These are phyloP conservation scores for Candida odintsovae DNA, from an alignment of 805 yeast species.

Conservation along the genomic window DNA sequence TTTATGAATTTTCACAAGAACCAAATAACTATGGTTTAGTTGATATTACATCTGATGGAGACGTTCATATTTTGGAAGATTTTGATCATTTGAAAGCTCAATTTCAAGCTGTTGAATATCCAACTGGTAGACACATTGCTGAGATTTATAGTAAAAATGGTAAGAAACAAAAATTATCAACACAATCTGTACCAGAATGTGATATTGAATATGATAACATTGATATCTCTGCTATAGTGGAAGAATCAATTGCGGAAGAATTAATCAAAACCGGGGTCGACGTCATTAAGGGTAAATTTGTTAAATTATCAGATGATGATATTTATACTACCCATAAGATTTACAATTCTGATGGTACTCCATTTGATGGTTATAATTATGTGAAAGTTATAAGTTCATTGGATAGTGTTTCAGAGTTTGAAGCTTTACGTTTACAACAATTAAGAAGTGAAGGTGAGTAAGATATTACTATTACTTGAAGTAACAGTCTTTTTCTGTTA, in stretches of 20 bases:
- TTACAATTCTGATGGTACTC: constrained; percentile 36
- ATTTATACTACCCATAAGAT: constrained; percentile 38
- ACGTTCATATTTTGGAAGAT: constrained; percentile 52
- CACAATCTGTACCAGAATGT: constrained; percentile 30
- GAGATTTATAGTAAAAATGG: constrained; percentile 20
- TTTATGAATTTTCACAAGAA: constrained; percentile 85
- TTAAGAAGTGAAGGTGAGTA: constrained; percentile 20
- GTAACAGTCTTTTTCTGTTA: constrained; percentile 1
- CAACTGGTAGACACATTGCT: constrained; percentile 23
- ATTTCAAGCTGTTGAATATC: constrained; percentile 31
- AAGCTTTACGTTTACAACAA: constrained; percentile 18
- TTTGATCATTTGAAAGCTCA: constrained; percentile 46
- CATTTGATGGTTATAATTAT: constrained; percentile 17
- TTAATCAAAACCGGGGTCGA: constrained; percentile 46
- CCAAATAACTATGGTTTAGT: constrained; percentile 81
- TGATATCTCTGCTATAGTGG: constrained; percentile 32
- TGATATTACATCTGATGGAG: constrained; percentile 38
- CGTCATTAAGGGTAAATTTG: constrained; percentile 42
- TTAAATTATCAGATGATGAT: constrained; percentile 38
- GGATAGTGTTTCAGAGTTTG: constrained; percentile 21
- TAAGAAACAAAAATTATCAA: constrained; percentile 18
- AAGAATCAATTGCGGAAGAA: constrained; percentile 36
- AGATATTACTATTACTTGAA: not conserved
- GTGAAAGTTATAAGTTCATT: constrained; percentile 18
- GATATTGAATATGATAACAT: constrained; percentile 36